Conservation (phyloP, 495 filamentous ascomycete genomes). For the Penicillium steckii region DNA sequence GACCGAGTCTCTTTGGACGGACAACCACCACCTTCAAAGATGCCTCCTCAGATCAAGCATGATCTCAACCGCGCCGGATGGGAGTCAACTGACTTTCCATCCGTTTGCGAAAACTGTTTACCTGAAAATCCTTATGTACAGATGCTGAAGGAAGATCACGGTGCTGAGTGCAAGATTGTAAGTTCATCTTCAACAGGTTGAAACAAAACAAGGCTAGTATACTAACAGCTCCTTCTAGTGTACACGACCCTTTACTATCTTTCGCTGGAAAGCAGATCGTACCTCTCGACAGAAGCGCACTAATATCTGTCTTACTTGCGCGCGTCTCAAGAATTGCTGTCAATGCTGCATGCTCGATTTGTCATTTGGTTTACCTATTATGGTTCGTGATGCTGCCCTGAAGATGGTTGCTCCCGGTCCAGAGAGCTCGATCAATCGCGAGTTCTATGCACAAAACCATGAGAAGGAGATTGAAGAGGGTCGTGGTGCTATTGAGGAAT, state of each 20-base stretch:
- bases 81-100: slow-evolving; percentile 81
- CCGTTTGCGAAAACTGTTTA: slow-evolving; percentile 74
- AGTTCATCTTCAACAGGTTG: slow-evolving; percentile 12
- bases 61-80: slow-evolving; percentile 95
- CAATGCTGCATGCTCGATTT: slow-evolving; percentile 99
- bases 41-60: slow-evolving; percentile 79
- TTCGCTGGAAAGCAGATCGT: slow-evolving; percentile 90
- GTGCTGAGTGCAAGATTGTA: slow-evolving; percentile 63
- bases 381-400: slow-evolving; percentile 91
- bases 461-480: slow-evolving; percentile 95
- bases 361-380: slow-evolving; percentile 89
- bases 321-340: slow-evolving; percentile 93
- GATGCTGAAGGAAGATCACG: slow-evolving; percentile 95
- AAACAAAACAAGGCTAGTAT: background rate
- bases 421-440: slow-evolving; percentile 84
- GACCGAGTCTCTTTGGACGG: too few relatives aligned
- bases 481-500: slow-evolving; percentile 74
- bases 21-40: slow-evolving; percentile 10
- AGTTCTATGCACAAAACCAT: slow-evolving; percentile 97
- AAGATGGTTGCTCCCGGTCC: slow-evolving; percentile 96
- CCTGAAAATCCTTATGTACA: slow-evolving; percentile 97
- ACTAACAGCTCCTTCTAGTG: slow-evolving; percentile 52
- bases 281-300: slow-evolving; percentile 84
- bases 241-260: slow-evolving; percentile 93
- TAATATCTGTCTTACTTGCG: slow-evolving; percentile 92